Percentiles rank a stretch among this genome's conserved stretches.
These are phyloP conservation scores for Talaromyces adpressus DNA, from an alignment of 495 filamentous ascomycete species.

Conservation along the genomic window DNA sequence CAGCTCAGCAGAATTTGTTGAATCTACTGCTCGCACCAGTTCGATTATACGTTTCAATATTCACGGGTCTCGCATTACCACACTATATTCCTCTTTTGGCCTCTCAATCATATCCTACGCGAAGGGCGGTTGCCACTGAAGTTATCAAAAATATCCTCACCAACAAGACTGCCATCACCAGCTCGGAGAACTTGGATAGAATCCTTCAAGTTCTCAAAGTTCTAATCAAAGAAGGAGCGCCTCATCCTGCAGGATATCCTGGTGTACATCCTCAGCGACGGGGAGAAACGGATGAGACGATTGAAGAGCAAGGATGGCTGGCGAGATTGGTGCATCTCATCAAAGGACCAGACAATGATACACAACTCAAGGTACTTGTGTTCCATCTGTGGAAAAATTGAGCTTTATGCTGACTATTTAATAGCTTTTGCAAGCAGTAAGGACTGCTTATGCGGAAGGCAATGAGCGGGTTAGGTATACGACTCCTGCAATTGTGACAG, in stretches of 20 bases:
- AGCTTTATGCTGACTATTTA: constrained; percentile 19
- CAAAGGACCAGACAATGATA: constrained; percentile 76
- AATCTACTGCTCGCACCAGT: constrained; percentile 82
- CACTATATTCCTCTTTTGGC: constrained; percentile 86
- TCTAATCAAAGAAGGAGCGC: constrained; percentile 85
- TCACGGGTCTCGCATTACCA: constrained; percentile 86
- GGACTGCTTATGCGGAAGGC: constrained; percentile 83
- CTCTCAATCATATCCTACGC: constrained; percentile 87
- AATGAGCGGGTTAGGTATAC: constrained; percentile 95
- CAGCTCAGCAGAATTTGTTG: constrained; percentile 81
- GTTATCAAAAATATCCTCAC: constrained; percentile 71
- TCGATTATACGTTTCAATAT: constrained; percentile 83
- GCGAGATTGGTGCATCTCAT: constrained; percentile 88
- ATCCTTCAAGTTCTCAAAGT: constrained; percentile 83
- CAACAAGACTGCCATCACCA: constrained; percentile 71
- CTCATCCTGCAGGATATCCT: constrained; percentile 76
- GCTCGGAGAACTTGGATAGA: constrained; percentile 72
- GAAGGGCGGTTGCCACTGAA: constrained; percentile 83
- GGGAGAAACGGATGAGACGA: constrained; percentile 84
- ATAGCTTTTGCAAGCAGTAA: constrained; percentile 76
- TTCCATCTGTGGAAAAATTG: not conserved
- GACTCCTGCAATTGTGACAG: constrained; percentile 86
- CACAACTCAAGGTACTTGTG: constrained; percentile 66
- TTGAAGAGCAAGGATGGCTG: constrained; percentile 96
- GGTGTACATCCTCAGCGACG: constrained; percentile 60